Base-by-base conservation (phyloP, 345 rosid species). In the Xanthoceras sorbifolium region DNA sequence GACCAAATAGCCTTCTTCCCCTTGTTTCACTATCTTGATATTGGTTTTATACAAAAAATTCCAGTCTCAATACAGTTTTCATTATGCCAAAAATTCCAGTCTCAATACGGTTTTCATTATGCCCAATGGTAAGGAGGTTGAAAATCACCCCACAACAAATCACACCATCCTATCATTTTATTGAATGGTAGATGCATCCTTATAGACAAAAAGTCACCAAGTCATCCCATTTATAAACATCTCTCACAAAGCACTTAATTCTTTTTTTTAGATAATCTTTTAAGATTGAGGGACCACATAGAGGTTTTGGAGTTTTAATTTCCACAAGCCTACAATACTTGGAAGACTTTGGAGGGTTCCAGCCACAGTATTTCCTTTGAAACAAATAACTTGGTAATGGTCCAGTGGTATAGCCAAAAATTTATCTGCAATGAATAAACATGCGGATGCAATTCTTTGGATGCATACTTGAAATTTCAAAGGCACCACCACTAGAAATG, bases 371-470 rank as follows among this genome's bases (percentile, higher is more conserved):
- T 62, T 62, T 62, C 42, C 28, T 28, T 26, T 38, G 6, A 52
- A 73, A 28, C 31, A 42, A 73, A 26, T 26, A 38, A 59, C 75
- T 72, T 18, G 26, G 42, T 28, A 42, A 73, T 14, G 52, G 68
- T 29, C 38, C 69, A 26, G 54, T 38, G 31, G 42, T 73, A 63
- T 46, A 73, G 69, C 69, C 69, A n/a, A 28, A 73, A 28, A 20
- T 28, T 29, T 73, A 63, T 62, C 69, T 1, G 15, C 67, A 72
- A 34, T 4, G 46, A 23, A 4, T 8, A 59, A 38, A 26, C 61
- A 44, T 44, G 61, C 1, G 12, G 69, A 72, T 72, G 59, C 54
- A 59, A 57, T 25, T 57, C 12, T 54, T 70, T 57, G 50, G 14
- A 59, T 38, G 34, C 36, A 22, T 17, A 25, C 18, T 23, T 59